These are phyloP conservation scores for Amaranthus cruentus DNA, from an alignment of 148 eudicot genomes.

Conservation along the genomic window DNA sequence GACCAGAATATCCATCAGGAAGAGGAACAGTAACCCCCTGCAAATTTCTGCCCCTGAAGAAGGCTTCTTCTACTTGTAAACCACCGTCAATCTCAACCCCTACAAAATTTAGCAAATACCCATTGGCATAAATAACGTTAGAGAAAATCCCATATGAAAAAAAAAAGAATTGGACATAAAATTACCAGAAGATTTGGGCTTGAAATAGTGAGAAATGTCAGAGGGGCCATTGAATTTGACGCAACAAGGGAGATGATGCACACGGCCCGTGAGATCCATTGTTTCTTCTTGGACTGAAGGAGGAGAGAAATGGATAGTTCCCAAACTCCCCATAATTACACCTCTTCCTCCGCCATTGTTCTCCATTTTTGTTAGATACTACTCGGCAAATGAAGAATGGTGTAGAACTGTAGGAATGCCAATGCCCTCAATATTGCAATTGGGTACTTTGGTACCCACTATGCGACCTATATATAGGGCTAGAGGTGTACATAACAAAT, in stretches of 20 bases:
- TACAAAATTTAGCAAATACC: constrained; percentile 8
- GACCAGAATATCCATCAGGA: constrained; percentile 76
- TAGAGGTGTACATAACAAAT: too few relatives aligned
- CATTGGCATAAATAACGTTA: neutral
- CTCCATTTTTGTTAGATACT: constrained; percentile 17
- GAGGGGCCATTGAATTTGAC: constrained; percentile 68
- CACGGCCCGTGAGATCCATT: constrained; percentile 55
- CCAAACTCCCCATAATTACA: constrained; percentile 23
- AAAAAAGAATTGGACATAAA: neutral
- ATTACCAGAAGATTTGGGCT: constrained; percentile 67
- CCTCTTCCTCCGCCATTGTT: constrained; percentile 15
- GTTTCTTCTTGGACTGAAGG: neutral
- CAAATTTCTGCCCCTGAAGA: constrained; percentile 85
- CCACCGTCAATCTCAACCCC: constrained; percentile 78
- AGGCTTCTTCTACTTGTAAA: constrained; percentile 64
- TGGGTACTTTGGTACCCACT: too few relatives aligned
- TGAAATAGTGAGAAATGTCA: constrained; percentile 72
- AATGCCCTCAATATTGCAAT: too few relatives aligned
- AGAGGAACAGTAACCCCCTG: constrained; percentile 62
- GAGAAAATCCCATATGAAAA: neutral
- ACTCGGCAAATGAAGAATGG: neutral
- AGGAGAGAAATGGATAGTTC: constrained; percentile 36
- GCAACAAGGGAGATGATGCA: constrained; percentile 91
- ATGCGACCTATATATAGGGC: too few relatives aligned
- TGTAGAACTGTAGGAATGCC: too few relatives aligned